These are phyloP conservation scores for Boletus rufocinnamomeus DNA, from an alignment of 768 basidiomycete genomes.

Conservation along the genomic window DNA sequence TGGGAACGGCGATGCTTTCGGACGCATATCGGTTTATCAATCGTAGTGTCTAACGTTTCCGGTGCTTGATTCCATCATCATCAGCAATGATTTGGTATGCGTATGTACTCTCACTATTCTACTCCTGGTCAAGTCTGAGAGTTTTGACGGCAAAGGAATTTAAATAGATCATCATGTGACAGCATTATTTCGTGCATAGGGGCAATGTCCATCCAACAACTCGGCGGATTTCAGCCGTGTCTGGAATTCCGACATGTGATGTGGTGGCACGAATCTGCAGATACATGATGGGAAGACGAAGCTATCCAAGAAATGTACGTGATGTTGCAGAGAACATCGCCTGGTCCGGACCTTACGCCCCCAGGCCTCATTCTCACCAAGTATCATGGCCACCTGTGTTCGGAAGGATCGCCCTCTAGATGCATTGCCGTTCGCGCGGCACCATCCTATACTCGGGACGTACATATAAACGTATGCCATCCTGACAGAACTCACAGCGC, in stretches of 20 bases:
- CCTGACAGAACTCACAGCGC: neutral
- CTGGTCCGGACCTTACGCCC: neutral
- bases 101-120: neutral
- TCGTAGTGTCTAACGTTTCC: neutral
- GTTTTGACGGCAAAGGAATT: constrained; percentile 1
- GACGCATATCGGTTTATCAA: neutral
- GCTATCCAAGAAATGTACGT: constrained; percentile 7
- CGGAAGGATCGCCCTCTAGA: neutral
- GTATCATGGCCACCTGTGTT: neutral
- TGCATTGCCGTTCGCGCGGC: neutral
- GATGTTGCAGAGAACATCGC: neutral
- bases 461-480: constrained; percentile 27
- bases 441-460: neutral
- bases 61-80: neutral
- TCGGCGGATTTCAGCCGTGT: neutral
- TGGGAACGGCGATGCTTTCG: neutral
- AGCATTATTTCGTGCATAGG: neutral
- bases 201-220: neutral
- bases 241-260: constrained; percentile 2
- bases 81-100: constrained; percentile 1
- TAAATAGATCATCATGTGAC: neutral
- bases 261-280: neutral
- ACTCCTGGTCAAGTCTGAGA: neutral
- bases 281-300: neutral
- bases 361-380: neutral